Evolutionary conservation across 78 protist species (phyloP).

Genomic region (Dictyostelium brefeldianum): DNA sequence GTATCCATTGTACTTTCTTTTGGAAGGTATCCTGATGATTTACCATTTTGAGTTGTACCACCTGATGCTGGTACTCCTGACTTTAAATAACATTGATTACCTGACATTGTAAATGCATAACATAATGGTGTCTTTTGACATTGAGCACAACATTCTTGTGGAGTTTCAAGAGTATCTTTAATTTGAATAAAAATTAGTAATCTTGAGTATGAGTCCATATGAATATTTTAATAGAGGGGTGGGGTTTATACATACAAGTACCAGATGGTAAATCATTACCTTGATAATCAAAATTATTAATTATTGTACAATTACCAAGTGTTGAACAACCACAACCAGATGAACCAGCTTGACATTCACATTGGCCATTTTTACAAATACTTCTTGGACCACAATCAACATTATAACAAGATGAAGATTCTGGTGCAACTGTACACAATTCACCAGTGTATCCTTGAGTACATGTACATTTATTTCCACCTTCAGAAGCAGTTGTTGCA

Average conservation of each 20-base stretch:
- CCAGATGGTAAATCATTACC: neutral
- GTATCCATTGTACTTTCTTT: neutral
- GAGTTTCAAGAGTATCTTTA: neutral
- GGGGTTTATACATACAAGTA: neutral
- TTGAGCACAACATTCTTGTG: neutral
- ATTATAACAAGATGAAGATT: constrained; percentile 1
- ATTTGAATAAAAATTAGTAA: neutral
- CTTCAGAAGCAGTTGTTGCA: constrained; percentile 6
- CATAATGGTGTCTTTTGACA: constrained; percentile 15
- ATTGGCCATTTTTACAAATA: constrained; percentile 18
- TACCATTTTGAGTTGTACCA: neutral
- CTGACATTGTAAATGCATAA: neutral
- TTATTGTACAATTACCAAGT: neutral
- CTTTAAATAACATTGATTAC: constrained; percentile 12
- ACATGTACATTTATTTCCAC: neutral
- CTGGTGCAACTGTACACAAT: neutral
- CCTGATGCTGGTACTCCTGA: neutral
- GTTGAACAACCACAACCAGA: neutral
- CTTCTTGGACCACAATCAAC: constrained; percentile 21
- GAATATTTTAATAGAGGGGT: too few species aligned
- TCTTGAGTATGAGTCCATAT: neutral
- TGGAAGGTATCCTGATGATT: constrained; percentile 13
- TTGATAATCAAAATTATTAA: neutral
- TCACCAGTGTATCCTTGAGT: neutral
- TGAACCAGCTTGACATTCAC: constrained; percentile 10